phyloP scores from a whole-genome alignment of 768 basidiomycete genomes.

The Amanita fuliginea region DNA sequence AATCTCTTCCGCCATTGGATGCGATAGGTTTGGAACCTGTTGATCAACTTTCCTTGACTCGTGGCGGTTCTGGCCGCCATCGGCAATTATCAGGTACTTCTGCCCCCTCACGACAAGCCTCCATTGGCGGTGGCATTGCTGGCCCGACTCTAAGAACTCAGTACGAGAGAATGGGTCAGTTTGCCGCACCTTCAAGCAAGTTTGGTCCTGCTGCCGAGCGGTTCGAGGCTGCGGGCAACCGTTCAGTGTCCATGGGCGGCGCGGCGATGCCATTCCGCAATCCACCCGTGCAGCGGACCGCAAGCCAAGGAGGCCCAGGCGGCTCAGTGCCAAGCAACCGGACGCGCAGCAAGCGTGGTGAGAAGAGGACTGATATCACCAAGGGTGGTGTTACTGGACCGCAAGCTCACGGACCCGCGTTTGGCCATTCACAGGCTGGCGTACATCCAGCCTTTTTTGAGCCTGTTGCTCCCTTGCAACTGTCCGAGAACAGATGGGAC shows the following conservation, averaged over 20 bases:
- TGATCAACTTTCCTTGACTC: conserved; percentile 44
- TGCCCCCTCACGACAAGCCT: conserved; percentile 33
- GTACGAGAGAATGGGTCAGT: conserved; percentile 56
- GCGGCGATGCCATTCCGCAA: conserved; percentile 42
- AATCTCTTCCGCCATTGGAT: conserved; percentile 78
- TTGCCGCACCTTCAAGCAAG: conserved; percentile 41
- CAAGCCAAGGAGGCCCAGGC: conserved; percentile 49
- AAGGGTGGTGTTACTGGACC: conserved; percentile 22
- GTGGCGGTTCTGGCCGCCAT: conserved; percentile 57
- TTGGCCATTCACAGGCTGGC: conserved; percentile 17
- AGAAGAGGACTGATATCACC: conserved; percentile 52
- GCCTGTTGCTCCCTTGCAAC: conserved; percentile 66
- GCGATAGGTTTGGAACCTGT: conserved; percentile 83
- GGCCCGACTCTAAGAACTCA: conserved; percentile 23
- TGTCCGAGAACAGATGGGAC: conserved; percentile 80
- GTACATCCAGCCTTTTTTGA: conserved; percentile 32
- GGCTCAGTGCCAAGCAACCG: conserved; percentile 44
- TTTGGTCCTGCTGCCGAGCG: conserved; percentile 59
- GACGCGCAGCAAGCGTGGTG: conserved; percentile 77
- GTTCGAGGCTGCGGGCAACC: conserved; percentile 29
- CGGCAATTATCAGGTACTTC: conserved; percentile 34
- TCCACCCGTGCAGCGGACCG: conserved; percentile 57
- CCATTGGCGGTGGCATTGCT: conserved; percentile 30
- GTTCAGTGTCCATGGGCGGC: conserved; percentile 49
- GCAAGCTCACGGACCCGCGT: conserved; percentile 27